Base-by-base conservation (phyloP, 305 asterid species). In the Petunia hybrid region DNA sequence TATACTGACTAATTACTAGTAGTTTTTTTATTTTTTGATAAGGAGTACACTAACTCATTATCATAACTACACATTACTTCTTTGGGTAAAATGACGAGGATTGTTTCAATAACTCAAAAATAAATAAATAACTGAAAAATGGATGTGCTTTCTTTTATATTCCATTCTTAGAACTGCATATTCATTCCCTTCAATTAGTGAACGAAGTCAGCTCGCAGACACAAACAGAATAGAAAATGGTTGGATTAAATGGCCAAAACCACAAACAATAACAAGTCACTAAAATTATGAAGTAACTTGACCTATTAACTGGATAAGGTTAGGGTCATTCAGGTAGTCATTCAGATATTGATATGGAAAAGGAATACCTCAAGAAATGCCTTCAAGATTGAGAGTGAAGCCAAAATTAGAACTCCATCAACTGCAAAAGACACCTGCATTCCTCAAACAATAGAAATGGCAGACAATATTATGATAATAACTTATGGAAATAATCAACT, bases 291-390 rank as follows among this genome's bases (percentile, higher is more conserved):
- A 22, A 22, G 31, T 22, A 22, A 22, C 31, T 22, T 22, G 31
- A 22, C 31, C 31, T 22, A 22, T 22, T 22, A 22, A 22, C 31
- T 22, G 31, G 31, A 22, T 22, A 22, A 22, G 31, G 31, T 22
- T 22, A 22, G 31, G 31, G 31, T 36, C 2, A 59, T 46, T 13
- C 41, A 45, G 35, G 53, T 78, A 5, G 22, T 39, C 65, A 76
- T 56, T 56, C 38, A 31, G 59, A 39, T 60, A 2, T 9, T 79
- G 66, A 7, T 36, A 76, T n/a, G 77, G 56, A 63, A 12, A 76
- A 39, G 77, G 48, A 40, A 60, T 79, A 84, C 87, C 89, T 86
- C 88, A 39, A 85, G 88, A 66, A 85, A 85, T 45, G 89, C 87
- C 82, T 84, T 84, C 84, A 84, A 71, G 45, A 86, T 46, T 5